Evolutionary conservation across 2,329 filamentous ascomycete genomes (phyloP).

Genomic region (Aureobasidium pullulans): DNA sequence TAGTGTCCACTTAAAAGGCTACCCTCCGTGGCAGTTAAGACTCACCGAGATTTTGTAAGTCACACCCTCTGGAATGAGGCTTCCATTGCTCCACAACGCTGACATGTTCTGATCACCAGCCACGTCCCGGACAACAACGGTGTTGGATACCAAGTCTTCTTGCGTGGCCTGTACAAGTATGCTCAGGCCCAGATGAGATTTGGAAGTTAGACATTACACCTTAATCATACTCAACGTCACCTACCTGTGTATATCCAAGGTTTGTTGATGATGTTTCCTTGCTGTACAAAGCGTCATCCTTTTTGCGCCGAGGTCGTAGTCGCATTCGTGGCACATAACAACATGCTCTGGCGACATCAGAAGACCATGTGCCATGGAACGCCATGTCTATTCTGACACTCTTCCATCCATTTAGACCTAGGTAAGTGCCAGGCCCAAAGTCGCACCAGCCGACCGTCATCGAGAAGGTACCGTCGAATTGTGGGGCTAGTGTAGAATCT

Average conservation of each 20-base stretch:
- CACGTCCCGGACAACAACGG: conserved; percentile 63
- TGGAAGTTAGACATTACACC: conserved; percentile 46
- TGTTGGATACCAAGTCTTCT: conserved; percentile 90
- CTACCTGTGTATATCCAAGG: not conserved
- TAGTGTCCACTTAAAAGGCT: conserved; percentile 75
- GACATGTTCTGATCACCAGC: conserved; percentile 20
- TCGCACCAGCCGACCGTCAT: conserved; percentile 2
- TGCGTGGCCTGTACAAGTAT: conserved; percentile 75
- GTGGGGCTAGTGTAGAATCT: not conserved
- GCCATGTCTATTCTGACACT: not conserved
- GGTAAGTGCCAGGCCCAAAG: not conserved
- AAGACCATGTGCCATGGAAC: not conserved
- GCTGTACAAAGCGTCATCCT: conserved; percentile 8
- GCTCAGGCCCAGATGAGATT: conserved; percentile 83
- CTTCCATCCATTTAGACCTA: not conserved
- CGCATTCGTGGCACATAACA: not conserved
- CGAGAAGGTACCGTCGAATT: not conserved
- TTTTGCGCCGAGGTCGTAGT: not conserved
- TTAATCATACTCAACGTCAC: not conserved
- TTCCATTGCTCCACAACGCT: conserved; percentile 8
- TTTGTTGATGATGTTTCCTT: not conserved
- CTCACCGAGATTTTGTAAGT: conserved; percentile 85
- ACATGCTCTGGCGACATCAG: not conserved
- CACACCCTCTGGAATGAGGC: not conserved
- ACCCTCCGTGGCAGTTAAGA: conserved; percentile 93